phyloP scores from a whole-genome alignment of 305 asterid genomes.

The Fraxinus xanthoxyloides region DNA sequence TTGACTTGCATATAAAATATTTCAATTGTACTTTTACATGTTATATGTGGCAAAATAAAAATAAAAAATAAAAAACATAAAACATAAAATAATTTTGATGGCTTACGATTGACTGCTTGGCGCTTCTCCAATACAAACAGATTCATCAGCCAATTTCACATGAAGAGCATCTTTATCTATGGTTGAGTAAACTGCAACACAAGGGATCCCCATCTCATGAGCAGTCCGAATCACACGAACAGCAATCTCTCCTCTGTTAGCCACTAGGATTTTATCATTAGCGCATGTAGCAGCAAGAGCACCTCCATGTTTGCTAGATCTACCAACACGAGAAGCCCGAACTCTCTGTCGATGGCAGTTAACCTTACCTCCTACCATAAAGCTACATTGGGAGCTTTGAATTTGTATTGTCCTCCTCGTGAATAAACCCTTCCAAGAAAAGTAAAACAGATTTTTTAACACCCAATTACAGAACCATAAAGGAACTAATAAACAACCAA shows the following conservation, averaged over 20 bases:
- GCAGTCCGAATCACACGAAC: conserved; percentile 98
- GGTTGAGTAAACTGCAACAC: conserved; percentile 96
- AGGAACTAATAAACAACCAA: not conserved
- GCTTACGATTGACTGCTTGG: conserved; percentile 98
- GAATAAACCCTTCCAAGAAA: conserved; percentile 57
- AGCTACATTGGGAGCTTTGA: conserved; percentile 81
- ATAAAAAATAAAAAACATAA: no score
- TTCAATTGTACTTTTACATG: not conserved
- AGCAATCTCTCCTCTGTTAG: conserved; percentile 98
- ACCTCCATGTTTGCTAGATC: conserved; percentile 55
- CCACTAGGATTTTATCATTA: conserved; percentile 79
- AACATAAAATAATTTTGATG: not conserved
- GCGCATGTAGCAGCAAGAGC: conserved; percentile 68
- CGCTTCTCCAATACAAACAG: conserved; percentile 98
- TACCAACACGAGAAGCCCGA: conserved; percentile 44
- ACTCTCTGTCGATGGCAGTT: conserved; percentile 53
- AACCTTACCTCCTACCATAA: conserved; percentile 60
- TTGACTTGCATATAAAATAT: not conserved
- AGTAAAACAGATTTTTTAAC: conserved; percentile 9
- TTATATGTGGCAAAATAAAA: not conserved
- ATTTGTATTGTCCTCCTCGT: conserved; percentile 50
- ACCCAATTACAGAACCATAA: conserved; percentile 6
- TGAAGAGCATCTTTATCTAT: conserved; percentile 96
- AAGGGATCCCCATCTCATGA: conserved; percentile 98
- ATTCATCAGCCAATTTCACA: conserved; percentile 95